Conservation (phyloP, 306 rosid species). For the Trifolium pratense region DNA sequence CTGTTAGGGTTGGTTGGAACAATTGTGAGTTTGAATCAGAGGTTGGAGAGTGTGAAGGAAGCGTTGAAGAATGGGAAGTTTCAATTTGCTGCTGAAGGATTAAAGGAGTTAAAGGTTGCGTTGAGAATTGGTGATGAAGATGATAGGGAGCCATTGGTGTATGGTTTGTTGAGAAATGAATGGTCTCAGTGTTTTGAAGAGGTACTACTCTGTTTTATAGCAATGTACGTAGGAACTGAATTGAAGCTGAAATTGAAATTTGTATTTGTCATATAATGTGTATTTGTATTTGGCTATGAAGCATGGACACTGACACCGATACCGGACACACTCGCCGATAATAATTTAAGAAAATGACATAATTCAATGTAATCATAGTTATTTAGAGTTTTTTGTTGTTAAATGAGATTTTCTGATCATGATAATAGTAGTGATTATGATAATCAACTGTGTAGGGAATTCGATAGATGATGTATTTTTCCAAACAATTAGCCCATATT, state of each 20-base stretch:
- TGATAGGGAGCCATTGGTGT: constrained; percentile 77
- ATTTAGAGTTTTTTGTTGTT: too few relatives aligned
- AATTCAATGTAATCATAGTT: too few relatives aligned
- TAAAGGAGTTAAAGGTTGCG: constrained; percentile 67
- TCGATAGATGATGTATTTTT: constrained; percentile 2
- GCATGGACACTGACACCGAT: too few relatives aligned
- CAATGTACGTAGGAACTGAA: constrained; percentile 9
- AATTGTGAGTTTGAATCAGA: constrained; percentile 54
- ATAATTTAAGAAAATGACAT: too few relatives aligned
- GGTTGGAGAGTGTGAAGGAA: constrained; percentile 63
- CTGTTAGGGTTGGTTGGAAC: constrained; percentile 63
- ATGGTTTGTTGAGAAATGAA: constrained; percentile 73
- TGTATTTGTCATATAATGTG: background rate
- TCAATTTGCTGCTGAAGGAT: constrained; percentile 67
- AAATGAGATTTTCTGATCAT: too few relatives aligned
- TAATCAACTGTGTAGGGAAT: constrained; percentile 6
- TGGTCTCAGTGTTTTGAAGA: constrained; percentile 87
- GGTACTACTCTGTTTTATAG: constrained; percentile 49
- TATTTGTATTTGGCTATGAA: background rate
- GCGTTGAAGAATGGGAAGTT: constrained; percentile 68
- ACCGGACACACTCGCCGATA: too few relatives aligned
- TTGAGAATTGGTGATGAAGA: constrained; percentile 51
- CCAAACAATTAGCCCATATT: background rate
- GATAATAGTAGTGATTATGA: background rate
- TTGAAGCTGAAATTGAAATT: constrained; percentile 12